These are phyloP conservation scores for Botrytis galanthina DNA, from an alignment of 2,329 filamentous ascomycete species.

Conservation along the genomic window DNA sequence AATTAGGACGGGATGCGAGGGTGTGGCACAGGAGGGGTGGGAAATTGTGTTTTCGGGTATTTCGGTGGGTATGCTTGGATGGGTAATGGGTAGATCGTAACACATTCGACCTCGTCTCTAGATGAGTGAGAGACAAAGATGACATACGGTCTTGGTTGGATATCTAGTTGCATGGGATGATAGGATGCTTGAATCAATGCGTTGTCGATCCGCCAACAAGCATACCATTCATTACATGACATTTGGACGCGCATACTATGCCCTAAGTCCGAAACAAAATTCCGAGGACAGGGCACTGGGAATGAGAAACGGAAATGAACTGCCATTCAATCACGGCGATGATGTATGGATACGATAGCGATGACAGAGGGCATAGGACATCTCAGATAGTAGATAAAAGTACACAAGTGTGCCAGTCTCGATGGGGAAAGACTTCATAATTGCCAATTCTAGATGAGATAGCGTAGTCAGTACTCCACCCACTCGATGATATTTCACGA, in stretches of 20 bases:
- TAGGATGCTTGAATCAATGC: not conserved
- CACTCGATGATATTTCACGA: not conserved
- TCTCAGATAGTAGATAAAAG: not conserved
- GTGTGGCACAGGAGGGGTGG: not conserved
- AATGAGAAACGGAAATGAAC: not conserved
- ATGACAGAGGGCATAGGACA: not conserved
- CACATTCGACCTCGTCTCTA: not conserved
- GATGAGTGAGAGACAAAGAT: not conserved
- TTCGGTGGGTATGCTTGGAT: not conserved
- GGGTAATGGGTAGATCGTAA: not conserved
- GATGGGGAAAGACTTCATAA: not conserved
- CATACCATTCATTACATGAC: too few relatives aligned
- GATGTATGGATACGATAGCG: not conserved
- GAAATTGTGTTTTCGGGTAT: not conserved
- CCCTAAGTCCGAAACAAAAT: not conserved
- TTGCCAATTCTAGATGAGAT: not conserved
- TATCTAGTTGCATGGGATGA: not conserved
- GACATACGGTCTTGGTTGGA: not conserved
- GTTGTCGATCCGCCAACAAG: not conserved
- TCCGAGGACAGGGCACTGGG: not conserved
- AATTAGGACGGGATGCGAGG: not conserved
- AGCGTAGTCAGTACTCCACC: not conserved
- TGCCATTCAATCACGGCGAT: not conserved
- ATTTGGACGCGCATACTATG: too few relatives aligned
- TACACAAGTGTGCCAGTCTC: not conserved